Evolutionary conservation across 2,329 filamentous ascomycete genomes (phyloP).

Genomic region (Clarireedia monteithiana): DNA sequence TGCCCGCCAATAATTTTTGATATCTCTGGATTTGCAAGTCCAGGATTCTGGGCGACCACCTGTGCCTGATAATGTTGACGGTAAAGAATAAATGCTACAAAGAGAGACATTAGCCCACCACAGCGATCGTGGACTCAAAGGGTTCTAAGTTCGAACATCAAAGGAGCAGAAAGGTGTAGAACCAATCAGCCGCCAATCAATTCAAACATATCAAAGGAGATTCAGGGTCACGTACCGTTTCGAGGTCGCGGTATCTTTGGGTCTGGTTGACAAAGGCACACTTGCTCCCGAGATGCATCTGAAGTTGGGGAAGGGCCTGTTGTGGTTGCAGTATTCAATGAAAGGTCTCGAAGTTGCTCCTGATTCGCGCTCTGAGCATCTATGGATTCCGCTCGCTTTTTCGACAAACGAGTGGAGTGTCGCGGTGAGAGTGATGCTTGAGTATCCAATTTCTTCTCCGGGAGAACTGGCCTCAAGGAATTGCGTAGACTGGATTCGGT

Average conservation of each 20-base stretch:
- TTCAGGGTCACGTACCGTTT: conserved; percentile 49
- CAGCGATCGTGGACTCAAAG: conserved; percentile 18
- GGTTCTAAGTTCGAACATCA: conserved; percentile 12
- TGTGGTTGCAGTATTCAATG: conserved; percentile 23
- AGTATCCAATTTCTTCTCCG: conserved; percentile 21
- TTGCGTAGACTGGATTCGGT: conserved; percentile 24
- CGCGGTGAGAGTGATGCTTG: conserved; percentile 22
- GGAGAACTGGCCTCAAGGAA: conserved; percentile 19
- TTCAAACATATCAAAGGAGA: conserved; percentile 16
- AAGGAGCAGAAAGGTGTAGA: conserved; percentile 16
- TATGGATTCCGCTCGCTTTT: conserved; percentile 28
- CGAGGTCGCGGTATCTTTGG: conserved; percentile 64
- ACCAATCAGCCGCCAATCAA: conserved; percentile 16
- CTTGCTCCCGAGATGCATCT: conserved; percentile 32
- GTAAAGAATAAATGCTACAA: conserved; percentile 90
- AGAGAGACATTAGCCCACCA: conserved; percentile 27
- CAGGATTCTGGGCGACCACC: conserved; percentile 76
- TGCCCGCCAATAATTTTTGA: conserved; percentile 89
- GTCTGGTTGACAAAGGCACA: conserved; percentile 64
- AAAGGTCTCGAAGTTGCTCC: conserved; percentile 24
- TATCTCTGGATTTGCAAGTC: conserved; percentile 88
- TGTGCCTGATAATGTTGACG: conserved; percentile 83
- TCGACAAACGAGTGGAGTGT: conserved; percentile 22
- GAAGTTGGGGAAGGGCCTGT: conserved; percentile 14
- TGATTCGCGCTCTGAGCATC: conserved; percentile 23